Conservation (phyloP, 495 filamentous ascomycete genomes). For the Coniosporium apollinis region DNA sequence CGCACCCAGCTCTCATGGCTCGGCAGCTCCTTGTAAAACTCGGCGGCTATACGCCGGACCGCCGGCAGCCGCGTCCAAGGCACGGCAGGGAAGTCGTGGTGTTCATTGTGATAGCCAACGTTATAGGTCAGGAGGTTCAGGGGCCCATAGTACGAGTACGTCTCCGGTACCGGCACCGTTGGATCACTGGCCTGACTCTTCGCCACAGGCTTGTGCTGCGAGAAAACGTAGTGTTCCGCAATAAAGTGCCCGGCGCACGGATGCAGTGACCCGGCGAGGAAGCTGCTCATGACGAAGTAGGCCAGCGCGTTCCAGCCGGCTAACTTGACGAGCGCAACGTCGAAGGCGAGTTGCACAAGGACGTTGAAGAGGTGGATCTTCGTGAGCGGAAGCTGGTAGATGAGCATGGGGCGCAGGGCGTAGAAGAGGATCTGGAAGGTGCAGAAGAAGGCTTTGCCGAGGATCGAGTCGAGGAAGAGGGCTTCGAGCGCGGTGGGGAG, state of each 20-base stretch:
- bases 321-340: conserved; percentile 44
- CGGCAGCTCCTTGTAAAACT: conserved; percentile 86
- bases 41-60: conserved; percentile 63
- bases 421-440: conserved; percentile 99
- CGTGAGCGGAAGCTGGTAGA: conserved; percentile 81
- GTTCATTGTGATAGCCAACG: conserved; percentile 93
- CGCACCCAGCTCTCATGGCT: conserved; percentile 77
- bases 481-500: conserved; percentile 87
- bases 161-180: conserved; percentile 59
- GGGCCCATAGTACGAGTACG: conserved; percentile 89
- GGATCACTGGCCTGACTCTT: conserved; percentile 10
- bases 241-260: conserved; percentile 97
- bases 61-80: conserved; percentile 75
- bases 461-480: conserved; percentile 83
- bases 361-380: conserved; percentile 73
- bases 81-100: conserved; percentile 95
- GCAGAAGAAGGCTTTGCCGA: conserved; percentile 97
- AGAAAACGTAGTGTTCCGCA: conserved; percentile 97
- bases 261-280: conserved; percentile 86
- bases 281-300: conserved; percentile 74
- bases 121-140: conserved; percentile 92
- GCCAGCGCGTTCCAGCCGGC: conserved; percentile 41
- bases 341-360: conserved; percentile 56
- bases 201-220: conserved; percentile 25
- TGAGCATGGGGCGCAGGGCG: conserved; percentile 90